Evolutionary conservation across 2,329 filamentous ascomycete species (phyloP), one percentile per base, ranked within the genome.

Genomic region (Dactylella cylindrospora): DNA sequence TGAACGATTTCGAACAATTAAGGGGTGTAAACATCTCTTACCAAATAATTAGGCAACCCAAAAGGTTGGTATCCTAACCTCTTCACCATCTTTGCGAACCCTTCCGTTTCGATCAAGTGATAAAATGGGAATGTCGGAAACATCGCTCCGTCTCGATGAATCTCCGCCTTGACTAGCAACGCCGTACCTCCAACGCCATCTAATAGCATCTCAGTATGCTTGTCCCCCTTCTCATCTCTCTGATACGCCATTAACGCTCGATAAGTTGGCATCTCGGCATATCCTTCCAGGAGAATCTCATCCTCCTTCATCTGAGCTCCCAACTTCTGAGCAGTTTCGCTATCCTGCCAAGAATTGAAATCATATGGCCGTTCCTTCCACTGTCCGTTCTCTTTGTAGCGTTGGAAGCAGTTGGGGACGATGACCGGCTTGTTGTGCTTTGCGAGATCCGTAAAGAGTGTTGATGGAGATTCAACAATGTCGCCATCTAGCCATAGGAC

Each of bases 321-420:
- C 65, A 98, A 76, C 28, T 86, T 79, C 70, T 85, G 80, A 0
- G 93, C 91, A 1, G 80, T 84, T 1, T 84, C 80, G 71, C 88
- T 95, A 71, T 98, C 93, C 70, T 91, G 84, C 93, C 93, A 98
- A 72, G 87, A 95, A 76, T 98, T 98, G 79, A 85, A 97, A 75
- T 98, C 93, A 73, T 98, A 98, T 0, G 90, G 84, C 3, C 93
- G 83, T 70, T 82, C 81, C 66, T 82, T 78, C 70, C 85, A 84
- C 45, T 80, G 84, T 10, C 85, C 79, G 0, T 77, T 69, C 65
- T 96, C 85, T 39, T 80, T 80, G 75, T 82, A 97, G 65, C 86
- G 79, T 75, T 98, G 93, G 78, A 86, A 96, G 77, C 91, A 97
- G 72, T 98, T 98, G 45, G 93, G 89, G 0, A 90, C 90, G 51